A percentile compares a stretch with the other conserved stretches of the same genome.
phyloP scores from a whole-genome alignment of 2,329 filamentous ascomycete species.

The Colletotrichum aenigma region DNA sequence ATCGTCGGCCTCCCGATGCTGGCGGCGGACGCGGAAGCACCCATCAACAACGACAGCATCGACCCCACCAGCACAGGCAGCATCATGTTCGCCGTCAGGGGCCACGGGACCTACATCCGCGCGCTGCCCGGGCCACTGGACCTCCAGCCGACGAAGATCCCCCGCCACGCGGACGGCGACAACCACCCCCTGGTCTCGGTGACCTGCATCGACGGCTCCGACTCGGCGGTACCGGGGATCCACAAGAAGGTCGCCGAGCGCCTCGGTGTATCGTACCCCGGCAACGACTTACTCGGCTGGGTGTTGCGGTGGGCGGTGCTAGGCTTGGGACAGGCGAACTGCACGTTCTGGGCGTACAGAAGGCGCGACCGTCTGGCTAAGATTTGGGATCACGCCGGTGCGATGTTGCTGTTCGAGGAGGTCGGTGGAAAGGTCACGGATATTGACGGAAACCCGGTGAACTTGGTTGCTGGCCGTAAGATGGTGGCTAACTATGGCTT shows the following conservation, averaged over 20 bases:
- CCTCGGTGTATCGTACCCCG: constrained; percentile 48
- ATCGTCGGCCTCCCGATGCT: constrained; percentile 55
- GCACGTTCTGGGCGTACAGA: constrained; percentile 62
- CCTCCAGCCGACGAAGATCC: constrained; percentile 31
- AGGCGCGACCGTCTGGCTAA: constrained; percentile 52
- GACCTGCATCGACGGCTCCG: constrained; percentile 49
- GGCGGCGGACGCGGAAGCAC: constrained; percentile 38
- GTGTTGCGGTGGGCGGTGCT: constrained; percentile 59
- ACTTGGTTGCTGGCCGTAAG: constrained; percentile 51
- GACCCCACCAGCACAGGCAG: constrained; percentile 49
- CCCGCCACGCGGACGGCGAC: constrained; percentile 28
- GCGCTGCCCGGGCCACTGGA: constrained; percentile 34
- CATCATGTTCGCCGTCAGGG: constrained; percentile 54
- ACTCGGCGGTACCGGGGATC: constrained; percentile 52
- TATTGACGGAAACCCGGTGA: constrained; percentile 54
- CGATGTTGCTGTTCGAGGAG: constrained; percentile 63
- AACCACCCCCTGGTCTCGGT: constrained; percentile 44
- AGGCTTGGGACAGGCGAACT: constrained; percentile 56
- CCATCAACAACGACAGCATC: constrained; percentile 47
- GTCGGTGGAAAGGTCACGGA: constrained; percentile 61
- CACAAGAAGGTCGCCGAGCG: constrained; percentile 48
- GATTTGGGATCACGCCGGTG: constrained; percentile 65
- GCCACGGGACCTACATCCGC: constrained; percentile 52
- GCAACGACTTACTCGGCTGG: constrained; percentile 60
- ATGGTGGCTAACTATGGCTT: constrained; percentile 60